Conservation (phyloP, 1,284 basidiomycete genomes). For the Trichosporon coremiiforme region DNA sequence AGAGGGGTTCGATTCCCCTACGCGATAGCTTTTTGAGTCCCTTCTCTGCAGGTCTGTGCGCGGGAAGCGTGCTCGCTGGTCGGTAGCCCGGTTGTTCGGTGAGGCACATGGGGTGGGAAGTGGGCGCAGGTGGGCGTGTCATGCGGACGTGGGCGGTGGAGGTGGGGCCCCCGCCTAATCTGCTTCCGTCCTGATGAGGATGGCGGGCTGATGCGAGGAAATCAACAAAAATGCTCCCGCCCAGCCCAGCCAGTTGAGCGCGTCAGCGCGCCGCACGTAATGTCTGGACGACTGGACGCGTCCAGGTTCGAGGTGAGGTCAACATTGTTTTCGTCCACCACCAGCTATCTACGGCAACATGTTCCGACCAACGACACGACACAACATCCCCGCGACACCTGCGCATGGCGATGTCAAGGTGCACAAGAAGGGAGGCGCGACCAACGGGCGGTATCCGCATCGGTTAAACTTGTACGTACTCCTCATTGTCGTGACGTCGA, state of each 20-base stretch:
- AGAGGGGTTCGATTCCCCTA: slow-evolving; percentile 13
- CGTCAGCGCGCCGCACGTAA: too few relatives aligned
- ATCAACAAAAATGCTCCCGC: not conserved
- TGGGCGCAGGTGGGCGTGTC: not conserved
- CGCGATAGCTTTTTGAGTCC: not conserved
- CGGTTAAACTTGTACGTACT: slow-evolving; percentile 82
- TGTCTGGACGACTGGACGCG: not conserved
- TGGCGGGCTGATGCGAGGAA: slow-evolving; percentile 14
- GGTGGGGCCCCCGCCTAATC: not conserved
- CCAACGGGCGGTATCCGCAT: slow-evolving; percentile 61
- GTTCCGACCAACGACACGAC: slow-evolving; percentile 49
- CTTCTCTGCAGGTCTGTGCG: not conserved
- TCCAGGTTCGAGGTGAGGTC: not conserved
- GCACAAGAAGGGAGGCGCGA: slow-evolving; percentile 42
- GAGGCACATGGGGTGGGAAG: too few relatives aligned
- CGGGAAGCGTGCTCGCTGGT: not conserved
- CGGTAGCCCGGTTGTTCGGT: not conserved
- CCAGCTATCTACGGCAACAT: slow-evolving; percentile 33
- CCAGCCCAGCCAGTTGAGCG: not conserved
- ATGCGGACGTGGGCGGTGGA: not conserved
- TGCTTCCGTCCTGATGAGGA: not conserved
- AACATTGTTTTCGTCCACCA: slow-evolving; percentile 12
- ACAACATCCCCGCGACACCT: slow-evolving; percentile 31
- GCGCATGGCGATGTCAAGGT: slow-evolving; percentile 46
- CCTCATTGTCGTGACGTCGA: too few relatives aligned